Percentiles rank a stretch among this genome's conserved stretches.
Evolutionary conservation across 1,139 yeast species (phyloP).

Genomic region (Suhomyces wounanorum): DNA sequence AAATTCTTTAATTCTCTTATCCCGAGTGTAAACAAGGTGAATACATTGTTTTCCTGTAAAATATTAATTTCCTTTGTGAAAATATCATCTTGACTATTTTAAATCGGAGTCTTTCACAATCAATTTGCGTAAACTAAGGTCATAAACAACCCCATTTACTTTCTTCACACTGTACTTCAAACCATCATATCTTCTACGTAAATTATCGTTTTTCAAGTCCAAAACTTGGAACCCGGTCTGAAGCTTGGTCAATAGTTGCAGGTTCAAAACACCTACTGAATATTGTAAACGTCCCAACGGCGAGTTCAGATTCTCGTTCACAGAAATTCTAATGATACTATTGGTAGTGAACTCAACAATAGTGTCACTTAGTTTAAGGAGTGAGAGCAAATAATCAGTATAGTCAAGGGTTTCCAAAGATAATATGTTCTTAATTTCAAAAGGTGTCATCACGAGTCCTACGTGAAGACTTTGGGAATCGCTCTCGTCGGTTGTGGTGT

Average conservation of each 20-base stretch:
- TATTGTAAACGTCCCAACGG: conserved; percentile 19
- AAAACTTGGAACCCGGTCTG: conserved; percentile 33
- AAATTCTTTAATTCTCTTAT: too few species aligned
- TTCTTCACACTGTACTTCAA: conserved; percentile 34
- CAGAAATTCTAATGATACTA: conserved; percentile 28
- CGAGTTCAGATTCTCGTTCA: conserved; percentile 7
- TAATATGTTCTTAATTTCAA: conserved; percentile 18
- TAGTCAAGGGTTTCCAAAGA: conserved; percentile 21
- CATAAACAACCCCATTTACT: conserved; percentile 30
- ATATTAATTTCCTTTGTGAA: too few species aligned
- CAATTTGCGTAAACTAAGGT: conserved; percentile 20
- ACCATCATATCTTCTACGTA: conserved; percentile 34
- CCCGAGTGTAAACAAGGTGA: too few species aligned
- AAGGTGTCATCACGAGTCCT: conserved; percentile 26
- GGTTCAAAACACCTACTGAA: conserved; percentile 26
- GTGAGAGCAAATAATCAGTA: conserved; percentile 25
- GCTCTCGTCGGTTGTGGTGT: not conserved
- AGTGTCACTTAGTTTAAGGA: conserved; percentile 28
- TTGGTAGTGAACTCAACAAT: conserved; percentile 34
- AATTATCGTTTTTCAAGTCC: conserved; percentile 33
- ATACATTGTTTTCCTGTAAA: too few species aligned
- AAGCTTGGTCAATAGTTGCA: conserved; percentile 27
- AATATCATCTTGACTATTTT: not conserved
- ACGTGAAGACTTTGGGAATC: not conserved
- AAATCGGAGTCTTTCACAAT: conserved; percentile 9